Conservation (phyloP, 192 early-diverging fungal genomes). For the Entomortierella chlamydospora region DNA sequence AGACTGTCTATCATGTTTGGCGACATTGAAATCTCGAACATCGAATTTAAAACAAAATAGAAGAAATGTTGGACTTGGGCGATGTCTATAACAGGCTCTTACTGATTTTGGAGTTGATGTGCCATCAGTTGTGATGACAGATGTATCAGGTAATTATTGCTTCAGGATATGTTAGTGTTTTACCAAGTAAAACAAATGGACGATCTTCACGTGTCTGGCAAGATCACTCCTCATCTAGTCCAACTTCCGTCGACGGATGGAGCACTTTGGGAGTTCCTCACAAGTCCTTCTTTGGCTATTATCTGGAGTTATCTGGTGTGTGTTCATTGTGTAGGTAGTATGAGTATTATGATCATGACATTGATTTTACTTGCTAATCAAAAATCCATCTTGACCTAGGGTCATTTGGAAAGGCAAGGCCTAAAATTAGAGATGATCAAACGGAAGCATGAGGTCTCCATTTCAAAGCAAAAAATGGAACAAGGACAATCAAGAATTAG, state of each 20-base stretch:
- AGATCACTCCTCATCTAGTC: not conserved
- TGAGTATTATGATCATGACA: too few species aligned
- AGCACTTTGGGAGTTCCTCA: not conserved
- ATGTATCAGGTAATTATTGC: conserved; percentile 2
- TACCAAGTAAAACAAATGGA: conserved; percentile 1
- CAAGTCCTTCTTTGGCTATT: not conserved
- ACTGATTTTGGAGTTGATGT: not conserved
- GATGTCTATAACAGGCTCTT: conserved; percentile 12
- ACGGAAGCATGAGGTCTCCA: too few species aligned
- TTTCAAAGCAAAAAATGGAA: too few species aligned
- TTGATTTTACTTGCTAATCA: too few species aligned
- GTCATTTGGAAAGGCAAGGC: too few species aligned
- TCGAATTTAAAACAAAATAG: conserved; percentile 28
- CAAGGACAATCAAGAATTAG: too few species aligned
- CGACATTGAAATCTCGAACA: conserved; percentile 21
- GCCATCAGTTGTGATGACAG: not conserved
- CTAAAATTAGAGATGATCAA: too few species aligned
- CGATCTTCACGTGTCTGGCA: not conserved
- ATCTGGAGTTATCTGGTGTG: conserved; percentile 1
- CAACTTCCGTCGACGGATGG: not conserved
- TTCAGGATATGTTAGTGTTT: not conserved
- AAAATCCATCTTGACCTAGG: too few species aligned
- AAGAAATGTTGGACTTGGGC: conserved; percentile 12
- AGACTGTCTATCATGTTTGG: conserved; percentile 1
- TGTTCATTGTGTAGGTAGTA: too few species aligned